Base-by-base conservation (phyloP, 495 filamentous ascomycete genomes). In the Mytilinidion resinicola region DNA sequence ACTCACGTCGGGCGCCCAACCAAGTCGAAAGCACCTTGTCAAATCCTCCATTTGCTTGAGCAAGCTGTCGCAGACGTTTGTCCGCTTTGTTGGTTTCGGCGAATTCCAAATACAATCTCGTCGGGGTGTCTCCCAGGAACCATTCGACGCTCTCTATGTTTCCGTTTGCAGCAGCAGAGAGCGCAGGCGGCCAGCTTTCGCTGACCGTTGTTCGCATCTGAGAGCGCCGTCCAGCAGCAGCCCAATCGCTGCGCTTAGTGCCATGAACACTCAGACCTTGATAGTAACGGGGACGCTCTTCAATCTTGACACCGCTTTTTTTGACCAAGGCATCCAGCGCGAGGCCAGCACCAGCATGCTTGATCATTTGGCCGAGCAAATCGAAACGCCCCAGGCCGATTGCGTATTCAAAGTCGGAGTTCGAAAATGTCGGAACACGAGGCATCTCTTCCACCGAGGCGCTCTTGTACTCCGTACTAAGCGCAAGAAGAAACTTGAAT, bases 211-310 rank as follows among this genome's bases (percentile, higher is more conserved):
- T 30, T 0, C n/a, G 43, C 20, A 41, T 44, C 12, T 41, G 42
- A 1, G 70, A 61, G 9, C 73, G 74, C 6, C 80, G 73, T 14
- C 78, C 79, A n/a, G 78, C 77, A 15, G 69, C 70, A 0, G 84
- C 84, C 85, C 85, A 80, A 53, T 78, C 80, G 15, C 76, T 73
- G 50, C 83, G 79, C 76, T 89, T 90, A 68, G 82, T 82, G 1
- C 87, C 87, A 61, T 85, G 82, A 9, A 91, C 82, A 9, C 78
- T 85, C 47, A 90, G 67, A 0, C 87, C 87, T 61, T 85, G 85
- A 61, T 91, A 90, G 66, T 82, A 87, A 12, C 74, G 75, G 3
- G 84, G 80, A 65, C 85, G 85, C 55, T 81, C 77, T 49, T 76
- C 69, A 46, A 82, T 60, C 62, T 81, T 76, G 2, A 82, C 66